These are phyloP conservation scores for Croton laevigatus DNA, from an alignment of 441 rosid genomes.

Conservation along the genomic window DNA sequence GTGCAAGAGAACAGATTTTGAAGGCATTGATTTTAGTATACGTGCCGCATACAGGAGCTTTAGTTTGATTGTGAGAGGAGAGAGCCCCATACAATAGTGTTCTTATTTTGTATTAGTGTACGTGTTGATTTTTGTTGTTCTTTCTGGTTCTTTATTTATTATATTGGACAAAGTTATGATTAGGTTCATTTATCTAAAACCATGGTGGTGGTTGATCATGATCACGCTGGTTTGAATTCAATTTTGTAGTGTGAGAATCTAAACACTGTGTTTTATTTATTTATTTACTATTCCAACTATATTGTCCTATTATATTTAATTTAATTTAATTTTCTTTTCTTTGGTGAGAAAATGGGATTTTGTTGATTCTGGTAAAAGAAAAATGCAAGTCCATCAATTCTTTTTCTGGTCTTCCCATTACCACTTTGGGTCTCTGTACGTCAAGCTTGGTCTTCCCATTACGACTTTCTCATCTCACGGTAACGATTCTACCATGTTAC, in stretches of 20 bases:
- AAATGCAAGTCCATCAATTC: too few relatives aligned
- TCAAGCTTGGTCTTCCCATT: too few relatives aligned
- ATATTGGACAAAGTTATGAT: constrained; percentile 9
- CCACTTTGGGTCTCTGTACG: too few relatives aligned
- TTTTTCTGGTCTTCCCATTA: too few relatives aligned
- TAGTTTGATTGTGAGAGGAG: constrained; percentile 22
- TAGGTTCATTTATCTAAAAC: constrained; percentile 24
- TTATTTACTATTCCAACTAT: neutral
- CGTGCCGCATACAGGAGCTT: constrained; percentile 41
- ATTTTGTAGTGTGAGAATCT: constrained; percentile 22
- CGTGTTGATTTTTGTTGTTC: constrained; percentile 12
- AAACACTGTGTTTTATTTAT: neutral
- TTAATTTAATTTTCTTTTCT: neutral
- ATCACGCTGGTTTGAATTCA: constrained; percentile 23
- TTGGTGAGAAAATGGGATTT: too few relatives aligned
- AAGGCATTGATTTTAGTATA: constrained; percentile 50
- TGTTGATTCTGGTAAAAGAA: too few relatives aligned
- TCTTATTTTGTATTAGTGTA: constrained; percentile 22
- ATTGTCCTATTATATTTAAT: neutral
- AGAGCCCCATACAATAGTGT: constrained; percentile 33
- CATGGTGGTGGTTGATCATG: constrained; percentile 30
- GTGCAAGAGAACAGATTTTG: constrained; percentile 15
- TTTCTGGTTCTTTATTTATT: neutral
- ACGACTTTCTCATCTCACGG: too few relatives aligned
- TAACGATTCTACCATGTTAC: too few relatives aligned